phyloP scores from a whole-genome alignment of 2,329 filamentous ascomycete species.

The Nectriaceae sp. region DNA sequence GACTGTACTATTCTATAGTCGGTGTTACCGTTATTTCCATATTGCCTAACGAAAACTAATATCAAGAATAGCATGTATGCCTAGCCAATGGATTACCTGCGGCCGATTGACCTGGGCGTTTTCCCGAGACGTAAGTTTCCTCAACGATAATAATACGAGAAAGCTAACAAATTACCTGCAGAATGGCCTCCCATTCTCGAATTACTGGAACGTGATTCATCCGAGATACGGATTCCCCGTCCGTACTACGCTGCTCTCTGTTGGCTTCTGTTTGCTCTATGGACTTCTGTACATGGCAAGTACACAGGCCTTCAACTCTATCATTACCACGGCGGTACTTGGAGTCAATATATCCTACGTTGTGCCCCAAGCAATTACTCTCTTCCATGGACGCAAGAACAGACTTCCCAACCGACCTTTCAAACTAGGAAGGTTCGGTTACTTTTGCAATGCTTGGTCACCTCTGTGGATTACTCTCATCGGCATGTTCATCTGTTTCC shows the following conservation, averaged over 20 bases:
- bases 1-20: too few species aligned
- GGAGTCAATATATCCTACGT: slow-evolving; percentile 32
- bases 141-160: too few species aligned
- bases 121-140: slow-evolving; percentile 31
- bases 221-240: slow-evolving; percentile 25
- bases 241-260: slow-evolving; percentile 28
- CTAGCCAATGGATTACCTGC: slow-evolving; percentile 32
- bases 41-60: too few species aligned
- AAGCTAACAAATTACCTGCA: slow-evolving; percentile 10
- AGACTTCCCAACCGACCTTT: slow-evolving; percentile 19
- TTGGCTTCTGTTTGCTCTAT: slow-evolving; percentile 29
- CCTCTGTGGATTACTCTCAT: slow-evolving; percentile 19
- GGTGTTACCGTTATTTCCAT: too few species aligned
- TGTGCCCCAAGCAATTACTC: slow-evolving; percentile 28
- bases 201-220: slow-evolving; percentile 27
- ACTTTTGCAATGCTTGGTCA: slow-evolving; percentile 22
- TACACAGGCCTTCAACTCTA: slow-evolving; percentile 35
- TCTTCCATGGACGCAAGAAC: slow-evolving; percentile 18
- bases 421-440: slow-evolving; percentile 20
- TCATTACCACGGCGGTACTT: slow-evolving; percentile 32
- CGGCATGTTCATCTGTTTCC: slow-evolving; percentile 26
- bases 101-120: slow-evolving; percentile 36
- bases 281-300: slow-evolving; percentile 34
- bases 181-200: slow-evolving; percentile 10
- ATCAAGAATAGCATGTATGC: slow-evolving; percentile 28